A percentile compares a stretch with the other conserved stretches of the same genome.
These are phyloP conservation scores for Torrubiella hemipterigena DNA, from an alignment of 2,329 filamentous ascomycete genomes.

Conservation along the genomic window DNA sequence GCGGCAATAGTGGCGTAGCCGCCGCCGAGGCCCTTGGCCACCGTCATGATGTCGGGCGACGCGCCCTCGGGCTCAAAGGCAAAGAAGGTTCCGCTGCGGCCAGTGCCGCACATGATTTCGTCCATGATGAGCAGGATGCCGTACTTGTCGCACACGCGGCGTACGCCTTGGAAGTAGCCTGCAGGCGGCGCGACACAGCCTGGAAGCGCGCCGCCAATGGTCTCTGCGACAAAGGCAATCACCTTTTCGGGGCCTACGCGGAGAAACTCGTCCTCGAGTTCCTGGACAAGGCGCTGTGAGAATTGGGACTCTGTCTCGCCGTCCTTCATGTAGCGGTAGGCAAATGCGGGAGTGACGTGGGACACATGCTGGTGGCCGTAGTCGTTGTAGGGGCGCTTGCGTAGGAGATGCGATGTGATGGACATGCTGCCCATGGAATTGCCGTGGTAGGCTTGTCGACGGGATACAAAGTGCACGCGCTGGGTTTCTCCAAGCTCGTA, in stretches of 20 bases:
- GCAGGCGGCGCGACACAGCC: conserved; percentile 37
- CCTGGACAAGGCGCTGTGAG: conserved; percentile 23
- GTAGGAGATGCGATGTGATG: conserved; percentile 17
- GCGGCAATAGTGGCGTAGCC: conserved; percentile 44
- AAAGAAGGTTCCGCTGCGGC: conserved; percentile 41
- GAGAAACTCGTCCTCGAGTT: conserved; percentile 35
- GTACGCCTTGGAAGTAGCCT: conserved; percentile 43
- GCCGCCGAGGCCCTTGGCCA: conserved; percentile 47
- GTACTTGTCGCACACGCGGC: conserved; percentile 40
- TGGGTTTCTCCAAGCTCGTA: conserved; percentile 23
- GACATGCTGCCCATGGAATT: conserved; percentile 34
- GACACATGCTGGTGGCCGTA: conserved; percentile 14
- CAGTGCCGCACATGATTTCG: conserved; percentile 59
- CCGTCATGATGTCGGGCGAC: conserved; percentile 42
- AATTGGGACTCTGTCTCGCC: conserved; percentile 27
- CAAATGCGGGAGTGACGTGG: conserved; percentile 13
- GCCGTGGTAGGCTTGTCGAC: conserved; percentile 35
- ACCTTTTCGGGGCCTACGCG: conserved; percentile 31
- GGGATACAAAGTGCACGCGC: conserved; percentile 27
- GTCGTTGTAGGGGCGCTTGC: conserved; percentile 15
- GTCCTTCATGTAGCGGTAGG: conserved; percentile 11
- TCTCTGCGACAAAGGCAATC: conserved; percentile 37
- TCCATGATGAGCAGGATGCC: conserved; percentile 44
- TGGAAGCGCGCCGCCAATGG: conserved; percentile 33
- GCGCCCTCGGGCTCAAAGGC: conserved; percentile 20